Conservation (phyloP, 768 basidiomycete species). For the Amanita fuliginea region DNA sequence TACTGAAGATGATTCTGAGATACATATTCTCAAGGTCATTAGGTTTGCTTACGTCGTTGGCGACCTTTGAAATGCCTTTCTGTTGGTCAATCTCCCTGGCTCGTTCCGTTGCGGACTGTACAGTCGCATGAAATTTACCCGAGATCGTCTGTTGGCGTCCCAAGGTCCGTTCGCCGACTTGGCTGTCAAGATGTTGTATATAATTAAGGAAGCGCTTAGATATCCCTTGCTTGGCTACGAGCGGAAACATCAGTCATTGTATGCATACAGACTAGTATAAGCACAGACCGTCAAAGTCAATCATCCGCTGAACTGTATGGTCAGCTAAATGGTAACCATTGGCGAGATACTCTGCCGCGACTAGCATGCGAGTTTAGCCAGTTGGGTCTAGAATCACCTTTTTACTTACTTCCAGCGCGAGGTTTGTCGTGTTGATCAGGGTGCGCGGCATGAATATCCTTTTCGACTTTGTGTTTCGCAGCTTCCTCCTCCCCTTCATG, state of each 20-base stretch:
- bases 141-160: conserved; percentile 79
- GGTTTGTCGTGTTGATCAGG: conserved; percentile 90
- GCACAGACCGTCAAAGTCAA: conserved; percentile 59
- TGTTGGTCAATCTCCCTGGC: conserved; percentile 74
- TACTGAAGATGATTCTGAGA: conserved; percentile 35
- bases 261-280: not conserved
- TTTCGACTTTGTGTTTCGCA: conserved; percentile 16
- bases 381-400: not conserved
- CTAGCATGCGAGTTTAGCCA: conserved; percentile 16
- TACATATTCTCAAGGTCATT: not conserved
- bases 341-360: conserved; percentile 91
- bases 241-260: not conserved
- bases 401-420: conserved; percentile 59
- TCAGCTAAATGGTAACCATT: conserved; percentile 81
- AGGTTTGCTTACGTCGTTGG: conserved; percentile 44
- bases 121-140: conserved; percentile 53
- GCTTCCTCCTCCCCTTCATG: conserved; percentile 31
- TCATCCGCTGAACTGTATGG: conserved; percentile 63
- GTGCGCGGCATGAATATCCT: conserved; percentile 16
- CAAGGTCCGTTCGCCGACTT: conserved; percentile 56
- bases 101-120: conserved; percentile 55
- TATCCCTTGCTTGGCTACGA: conserved; percentile 72
- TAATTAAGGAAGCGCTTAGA: conserved; percentile 76
- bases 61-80: conserved; percentile 61
- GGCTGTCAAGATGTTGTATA: conserved; percentile 60